Conservation (phyloP, 768 basidiomycete genomes). For the Rickenella mellea region DNA sequence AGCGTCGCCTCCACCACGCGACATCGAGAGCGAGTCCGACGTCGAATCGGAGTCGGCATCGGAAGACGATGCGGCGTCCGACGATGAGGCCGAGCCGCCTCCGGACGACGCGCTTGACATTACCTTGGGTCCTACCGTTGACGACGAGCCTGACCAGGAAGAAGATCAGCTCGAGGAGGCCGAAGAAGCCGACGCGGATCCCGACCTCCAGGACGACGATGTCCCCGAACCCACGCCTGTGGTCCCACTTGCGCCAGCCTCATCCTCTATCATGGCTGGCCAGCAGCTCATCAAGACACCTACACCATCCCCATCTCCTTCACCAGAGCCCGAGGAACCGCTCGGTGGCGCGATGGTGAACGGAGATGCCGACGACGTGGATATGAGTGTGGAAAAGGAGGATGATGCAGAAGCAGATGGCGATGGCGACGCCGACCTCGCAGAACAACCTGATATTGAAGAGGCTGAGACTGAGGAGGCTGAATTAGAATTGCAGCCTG, state of each 20-base stretch:
- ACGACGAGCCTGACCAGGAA: no score
- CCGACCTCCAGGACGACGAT: slow-evolving; percentile 6
- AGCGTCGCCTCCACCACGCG: slow-evolving; percentile 13
- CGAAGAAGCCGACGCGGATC: slow-evolving; percentile 4
- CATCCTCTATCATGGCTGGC: slow-evolving; percentile 42
- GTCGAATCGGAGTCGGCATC: slow-evolving; percentile 11
- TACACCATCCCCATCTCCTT: slow-evolving; percentile 31
- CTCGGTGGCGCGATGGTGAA: slow-evolving; percentile 18
- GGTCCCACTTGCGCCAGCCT: slow-evolving; percentile 16
- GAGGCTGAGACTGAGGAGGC: slow-evolving; percentile 21
- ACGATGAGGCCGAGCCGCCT: slow-evolving; percentile 18
- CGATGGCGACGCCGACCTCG: slow-evolving; percentile 34
- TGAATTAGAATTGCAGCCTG: slow-evolving; percentile 68
- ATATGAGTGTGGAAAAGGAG: slow-evolving; percentile 5
- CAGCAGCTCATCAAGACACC: slow-evolving; percentile 27
- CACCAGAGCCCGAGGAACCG: slow-evolving; percentile 22
- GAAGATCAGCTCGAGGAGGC: slow-evolving; percentile 4
- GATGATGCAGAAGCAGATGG: slow-evolving; percentile 25
- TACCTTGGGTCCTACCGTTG: slow-evolving; percentile 2
- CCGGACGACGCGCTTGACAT: slow-evolving; percentile 10
- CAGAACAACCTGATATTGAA: no score
- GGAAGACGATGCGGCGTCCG: slow-evolving; percentile 16
- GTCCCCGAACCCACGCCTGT: slow-evolving; percentile 3
- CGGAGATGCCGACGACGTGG: slow-evolving; percentile 16
- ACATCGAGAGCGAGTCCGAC: slow-evolving; percentile 11